Evolutionary conservation across 129 eudicot species (phyloP).

Genomic region (Artemisia annua): DNA sequence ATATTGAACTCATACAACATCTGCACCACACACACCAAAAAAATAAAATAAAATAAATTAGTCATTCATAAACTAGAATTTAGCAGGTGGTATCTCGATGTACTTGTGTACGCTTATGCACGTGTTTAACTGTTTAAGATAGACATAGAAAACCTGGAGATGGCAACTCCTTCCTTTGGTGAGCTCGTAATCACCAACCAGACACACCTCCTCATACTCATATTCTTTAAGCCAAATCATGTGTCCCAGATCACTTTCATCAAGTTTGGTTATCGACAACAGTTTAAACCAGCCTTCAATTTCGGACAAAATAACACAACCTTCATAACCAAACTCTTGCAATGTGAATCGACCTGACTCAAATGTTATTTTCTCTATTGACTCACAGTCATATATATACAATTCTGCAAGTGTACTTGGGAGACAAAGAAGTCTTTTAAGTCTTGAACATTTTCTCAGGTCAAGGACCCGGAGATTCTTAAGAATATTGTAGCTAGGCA

Average conservation of each 20-base stretch:
- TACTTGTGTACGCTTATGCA: too few relatives aligned
- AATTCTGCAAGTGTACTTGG: too few relatives aligned
- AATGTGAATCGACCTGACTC: not conserved
- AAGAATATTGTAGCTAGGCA: slow-evolving; percentile 13
- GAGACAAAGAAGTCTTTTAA: too few relatives aligned
- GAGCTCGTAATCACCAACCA: too few relatives aligned
- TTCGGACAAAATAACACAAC: not conserved
- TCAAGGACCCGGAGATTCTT: slow-evolving; percentile 26
- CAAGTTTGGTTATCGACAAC: not conserved
- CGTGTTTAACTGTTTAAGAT: too few relatives aligned
- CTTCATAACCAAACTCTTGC: not conserved
- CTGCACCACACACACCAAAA: not conserved
- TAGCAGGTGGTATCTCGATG: too few relatives aligned
- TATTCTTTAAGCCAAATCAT: not conserved
- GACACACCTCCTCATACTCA: not conserved
- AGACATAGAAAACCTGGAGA: too few relatives aligned
- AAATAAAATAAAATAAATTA: too few relatives aligned
- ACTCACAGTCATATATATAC: too few relatives aligned
- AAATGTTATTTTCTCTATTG: not conserved
- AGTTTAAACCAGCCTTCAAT: not conserved
- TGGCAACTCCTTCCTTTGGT: too few relatives aligned
- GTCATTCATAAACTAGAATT: too few relatives aligned
- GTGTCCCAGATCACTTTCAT: not conserved
- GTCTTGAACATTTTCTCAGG: slow-evolving; percentile 2
- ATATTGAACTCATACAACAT: not conserved